phyloP scores from a whole-genome alignment of 371 early-diverging fungal species.

The Capniomyces stellatus region DNA sequence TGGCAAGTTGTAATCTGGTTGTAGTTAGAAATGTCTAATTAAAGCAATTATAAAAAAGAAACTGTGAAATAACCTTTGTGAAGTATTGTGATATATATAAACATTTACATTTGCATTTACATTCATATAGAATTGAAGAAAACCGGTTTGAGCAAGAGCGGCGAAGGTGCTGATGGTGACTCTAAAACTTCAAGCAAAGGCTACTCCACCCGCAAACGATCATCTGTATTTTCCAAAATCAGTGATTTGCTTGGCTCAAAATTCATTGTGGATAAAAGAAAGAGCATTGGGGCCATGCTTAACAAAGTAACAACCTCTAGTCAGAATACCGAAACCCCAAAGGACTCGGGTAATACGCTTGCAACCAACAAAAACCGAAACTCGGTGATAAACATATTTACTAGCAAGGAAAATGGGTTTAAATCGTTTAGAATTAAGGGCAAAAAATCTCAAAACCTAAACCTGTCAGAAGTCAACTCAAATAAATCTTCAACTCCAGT shows the following conservation, averaged over 20 bases:
- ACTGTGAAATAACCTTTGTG: too few relatives aligned
- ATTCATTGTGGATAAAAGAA: not conserved
- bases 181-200: too few relatives aligned
- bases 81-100: too few relatives aligned
- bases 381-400: not conserved
- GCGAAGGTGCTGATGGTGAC: too few relatives aligned
- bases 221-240: not conserved
- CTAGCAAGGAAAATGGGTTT: not conserved
- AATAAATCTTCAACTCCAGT: not conserved
- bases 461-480: too few relatives aligned
- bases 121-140: too few relatives aligned
- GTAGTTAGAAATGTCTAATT: too few relatives aligned
- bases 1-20: too few relatives aligned
- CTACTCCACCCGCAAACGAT: too few relatives aligned
- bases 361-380: not conserved
- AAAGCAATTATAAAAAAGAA: too few relatives aligned
- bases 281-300: not conserved
- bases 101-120: too few relatives aligned
- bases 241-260: not conserved
- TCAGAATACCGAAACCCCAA: not conserved
- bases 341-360: not conserved
- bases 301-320: not conserved
- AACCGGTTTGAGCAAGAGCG: too few relatives aligned
- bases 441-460: not conserved
- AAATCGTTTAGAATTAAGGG: not conserved